Percentiles rank a stretch among this genome's conserved stretches.
Evolutionary conservation across 345 rosid genomes (phyloP).

Genomic region (Excoecaria agallocha): DNA sequence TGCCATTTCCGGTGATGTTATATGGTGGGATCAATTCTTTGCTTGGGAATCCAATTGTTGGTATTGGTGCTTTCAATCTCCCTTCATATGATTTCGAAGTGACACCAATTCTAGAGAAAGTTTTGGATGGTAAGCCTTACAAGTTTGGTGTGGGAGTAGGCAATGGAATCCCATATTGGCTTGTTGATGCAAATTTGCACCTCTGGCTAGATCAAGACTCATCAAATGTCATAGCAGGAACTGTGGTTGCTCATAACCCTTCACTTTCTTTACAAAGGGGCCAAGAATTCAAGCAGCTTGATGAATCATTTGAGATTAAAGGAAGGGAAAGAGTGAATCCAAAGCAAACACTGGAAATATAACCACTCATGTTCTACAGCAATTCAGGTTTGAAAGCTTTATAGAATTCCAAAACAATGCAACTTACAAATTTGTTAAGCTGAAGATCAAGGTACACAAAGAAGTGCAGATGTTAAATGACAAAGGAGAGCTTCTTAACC

Average conservation of each 20-base stretch:
- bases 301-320: constrained; percentile 3
- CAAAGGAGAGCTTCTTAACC: constrained; percentile 11
- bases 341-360: constrained; percentile 17
- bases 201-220: constrained; percentile 20
- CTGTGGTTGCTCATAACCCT: constrained; percentile 9
- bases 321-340: constrained; percentile 12
- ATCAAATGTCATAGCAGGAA: constrained; percentile 6
- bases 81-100: constrained; percentile 20
- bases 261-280: not conserved
- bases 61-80: constrained; percentile 18
- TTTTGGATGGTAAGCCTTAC: constrained; percentile 18
- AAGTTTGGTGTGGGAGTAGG: constrained; percentile 20
- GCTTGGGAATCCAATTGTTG: constrained; percentile 19
- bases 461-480: constrained; percentile 15
- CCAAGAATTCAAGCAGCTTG: constrained; percentile 2
- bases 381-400: constrained; percentile 11
- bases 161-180: constrained; percentile 18
- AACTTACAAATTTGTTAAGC: constrained; percentile 3
- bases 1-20: constrained; percentile 20
- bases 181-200: constrained; percentile 27
- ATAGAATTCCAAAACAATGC: not conserved
- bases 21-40: constrained; percentile 11
- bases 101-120: constrained; percentile 16
- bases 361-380: constrained; percentile 11
- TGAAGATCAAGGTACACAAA: constrained; percentile 11